Base-by-base conservation (phyloP, 306 rosid species). In the Vachellia pachyceras region DNA sequence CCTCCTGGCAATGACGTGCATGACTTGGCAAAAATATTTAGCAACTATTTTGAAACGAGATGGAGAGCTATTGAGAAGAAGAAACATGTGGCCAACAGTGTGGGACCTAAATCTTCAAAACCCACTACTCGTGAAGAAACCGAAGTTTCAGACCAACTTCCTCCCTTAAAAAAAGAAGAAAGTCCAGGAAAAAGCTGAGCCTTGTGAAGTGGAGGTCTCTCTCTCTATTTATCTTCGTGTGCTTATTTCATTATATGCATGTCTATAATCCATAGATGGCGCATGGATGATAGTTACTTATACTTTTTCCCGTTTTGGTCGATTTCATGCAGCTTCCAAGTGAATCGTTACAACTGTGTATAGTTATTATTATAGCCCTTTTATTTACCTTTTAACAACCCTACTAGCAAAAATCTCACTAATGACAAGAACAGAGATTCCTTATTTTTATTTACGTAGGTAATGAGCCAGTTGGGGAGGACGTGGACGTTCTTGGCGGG, bases 1-100 rank as follows among this genome's bases (percentile, higher is more conserved):
- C 94, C 97, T 13, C 90, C 93, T 0, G 92, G 89, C 39, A 88
- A 93, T 78, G 92, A 93, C 73, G 86, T 89, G 9, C 64, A 57
- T 57, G 22, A 3, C 35, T 3, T 57, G 33, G 63, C 63, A 55
- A 20, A 2, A 20, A 7, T 5, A n/a, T 11, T 55, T 55, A 9
- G 63, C 29, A 55, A 8, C 5, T 20, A 3, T 55, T 55, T 55
- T 55, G 63, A 55, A 55, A 55, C 0, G 5, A 55, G 63, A 20
- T 55, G 63, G 63, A 18, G 18, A 52, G 23, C 58, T 18, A 17
- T 52, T 52, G 22, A 17, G 23, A 7, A 17, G 58, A 52, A 52
- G 23, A 52, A 17, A 10, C 23, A 10, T 55, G 29, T 2, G 91
- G 97, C 97, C 4, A 77, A 64, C 58, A 80, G 82, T 80, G 83